phyloP scores from a whole-genome alignment of 2,329 filamentous ascomycete genomes.

The Ceratocystis albifundus region DNA sequence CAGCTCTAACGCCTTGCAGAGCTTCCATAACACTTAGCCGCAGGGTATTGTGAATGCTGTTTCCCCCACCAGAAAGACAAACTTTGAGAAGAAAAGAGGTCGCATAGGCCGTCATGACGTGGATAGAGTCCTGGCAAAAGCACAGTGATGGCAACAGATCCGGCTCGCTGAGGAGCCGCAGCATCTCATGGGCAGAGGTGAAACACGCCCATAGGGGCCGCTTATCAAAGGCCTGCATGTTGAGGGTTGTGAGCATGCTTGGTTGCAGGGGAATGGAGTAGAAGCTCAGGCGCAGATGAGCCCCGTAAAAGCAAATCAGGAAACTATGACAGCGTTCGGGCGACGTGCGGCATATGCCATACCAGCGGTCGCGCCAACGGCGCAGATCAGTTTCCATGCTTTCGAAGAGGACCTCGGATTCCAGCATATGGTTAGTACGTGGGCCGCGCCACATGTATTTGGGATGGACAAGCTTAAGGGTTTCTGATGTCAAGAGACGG shows the following conservation, averaged over 20 bases:
- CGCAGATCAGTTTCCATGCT: conserved; percentile 27
- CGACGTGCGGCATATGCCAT: conserved; percentile 22
- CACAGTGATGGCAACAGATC: conserved; percentile 29
- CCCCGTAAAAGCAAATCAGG: conserved; percentile 32
- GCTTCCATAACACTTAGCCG: conserved; percentile 22
- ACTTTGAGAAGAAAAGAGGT: conserved; percentile 33
- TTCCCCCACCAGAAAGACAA: conserved; percentile 18
- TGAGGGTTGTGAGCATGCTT: conserved; percentile 26
- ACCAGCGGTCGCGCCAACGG: conserved; percentile 26
- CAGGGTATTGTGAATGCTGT: conserved; percentile 21
- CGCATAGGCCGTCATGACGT: conserved; percentile 35
- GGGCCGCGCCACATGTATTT: conserved; percentile 23
- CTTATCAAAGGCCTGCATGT: conserved; percentile 26
- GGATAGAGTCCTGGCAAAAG: conserved; percentile 34
- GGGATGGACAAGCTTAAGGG: conserved; percentile 24
- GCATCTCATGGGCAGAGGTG: conserved; percentile 30
- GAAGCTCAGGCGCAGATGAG: conserved; percentile 32
- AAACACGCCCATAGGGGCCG: conserved; percentile 29
- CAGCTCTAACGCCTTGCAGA: conserved; percentile 24
- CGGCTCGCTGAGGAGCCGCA: conserved; percentile 28
- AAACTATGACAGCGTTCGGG: conserved; percentile 30
- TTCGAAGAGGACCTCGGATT: conserved; percentile 26
- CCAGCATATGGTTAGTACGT: conserved; percentile 24
- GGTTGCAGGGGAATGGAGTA: conserved; percentile 32
- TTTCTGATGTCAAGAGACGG: conserved; percentile 31